Evolutionary conservation across 768 basidiomycete genomes (phyloP).

Genomic region (Naganishia vaughanmartiniae): DNA sequence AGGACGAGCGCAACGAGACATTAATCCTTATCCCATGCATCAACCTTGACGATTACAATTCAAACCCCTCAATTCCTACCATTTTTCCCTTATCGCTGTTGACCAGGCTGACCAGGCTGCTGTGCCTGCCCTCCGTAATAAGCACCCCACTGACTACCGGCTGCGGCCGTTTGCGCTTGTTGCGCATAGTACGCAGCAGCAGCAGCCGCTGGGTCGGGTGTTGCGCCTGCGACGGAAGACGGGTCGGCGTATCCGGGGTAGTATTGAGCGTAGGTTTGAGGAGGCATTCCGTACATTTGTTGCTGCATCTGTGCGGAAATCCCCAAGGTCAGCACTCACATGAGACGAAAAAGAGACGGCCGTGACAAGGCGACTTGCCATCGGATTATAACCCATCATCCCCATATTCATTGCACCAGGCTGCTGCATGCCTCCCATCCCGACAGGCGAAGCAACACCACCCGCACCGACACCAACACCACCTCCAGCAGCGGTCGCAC

Average conservation of each 20-base stretch:
- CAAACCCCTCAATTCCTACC: neutral
- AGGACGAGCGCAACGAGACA: too few relatives aligned
- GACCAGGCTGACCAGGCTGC: neutral
- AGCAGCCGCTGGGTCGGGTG: slow-evolving; percentile 1
- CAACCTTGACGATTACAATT: neutral
- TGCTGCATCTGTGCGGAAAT: slow-evolving; percentile 43
- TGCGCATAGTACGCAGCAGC: slow-evolving; percentile 20
- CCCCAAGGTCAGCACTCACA: neutral
- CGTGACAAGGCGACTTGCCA: slow-evolving; percentile 60
- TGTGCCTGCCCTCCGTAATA: slow-evolving; percentile 32
- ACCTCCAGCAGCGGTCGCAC: slow-evolving; percentile 61
- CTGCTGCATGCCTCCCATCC: slow-evolving; percentile 52
- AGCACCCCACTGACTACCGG: slow-evolving; percentile 29
- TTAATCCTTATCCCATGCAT: neutral
- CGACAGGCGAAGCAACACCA: slow-evolving; percentile 37
- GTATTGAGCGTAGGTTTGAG: slow-evolving; percentile 71
- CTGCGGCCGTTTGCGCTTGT: slow-evolving; percentile 10
- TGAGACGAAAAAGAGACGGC: too few relatives aligned
- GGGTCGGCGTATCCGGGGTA: slow-evolving; percentile 57
- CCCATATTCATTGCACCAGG: slow-evolving; percentile 39
- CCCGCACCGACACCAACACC: slow-evolving; percentile 57
- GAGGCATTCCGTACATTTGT: slow-evolving; percentile 90
- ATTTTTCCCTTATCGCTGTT: neutral
- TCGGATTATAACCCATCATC: slow-evolving; percentile 61
- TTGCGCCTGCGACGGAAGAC: neutral